Base-by-base conservation (phyloP, 345 rosid species). In the Brassica carinata region DNA sequence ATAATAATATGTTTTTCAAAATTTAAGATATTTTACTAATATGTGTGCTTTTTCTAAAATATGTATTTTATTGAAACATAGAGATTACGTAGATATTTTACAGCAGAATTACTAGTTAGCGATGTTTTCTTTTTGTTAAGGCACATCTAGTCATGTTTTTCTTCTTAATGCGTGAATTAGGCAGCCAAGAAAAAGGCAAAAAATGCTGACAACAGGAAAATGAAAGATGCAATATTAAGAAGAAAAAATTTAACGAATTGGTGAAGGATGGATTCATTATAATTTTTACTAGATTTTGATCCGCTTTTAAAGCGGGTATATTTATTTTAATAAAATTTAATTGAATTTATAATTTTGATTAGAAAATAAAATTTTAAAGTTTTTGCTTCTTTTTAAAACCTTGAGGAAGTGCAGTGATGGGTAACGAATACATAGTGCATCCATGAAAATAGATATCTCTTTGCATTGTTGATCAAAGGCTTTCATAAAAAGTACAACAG, bases 321-420 rank as follows among this genome's bases (percentile, higher is more conserved):
- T n/a, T n/a, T n/a, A n/a, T n/a, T n/a, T n/a, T n/a, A n/a, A n/a
- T n/a, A n/a, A n/a, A n/a, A n/a, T n/a, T n/a, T n/a, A n/a, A n/a
- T n/a, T n/a, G n/a, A n/a, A n/a, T n/a, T n/a, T n/a, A n/a, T n/a
- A n/a, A n/a, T n/a, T n/a, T n/a, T n/a, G n/a, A n/a, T n/a, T n/a
- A n/a, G n/a, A n/a, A n/a, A n/a, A n/a, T n/a, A n/a, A n/a, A n/a
- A 64, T 64, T 70, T 8, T 43, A 2, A 51, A 0, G 5, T 43
- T 53, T 71, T 55, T 59, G 4, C 29, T 59, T 8, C 4, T 55
- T 30, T n/a, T n/a, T n/a, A n/a, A 1, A 51, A 96, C 99, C 98
- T 91, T 90, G 74, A 96, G 89, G 85, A 90, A 96, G 77, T 87
- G 90, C 53, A 96, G 75, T 69, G 97, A 96, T 45, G 97, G 97